These are phyloP conservation scores for Dryas drummondii DNA, from an alignment of 306 rosid genomes.

Conservation along the genomic window DNA sequence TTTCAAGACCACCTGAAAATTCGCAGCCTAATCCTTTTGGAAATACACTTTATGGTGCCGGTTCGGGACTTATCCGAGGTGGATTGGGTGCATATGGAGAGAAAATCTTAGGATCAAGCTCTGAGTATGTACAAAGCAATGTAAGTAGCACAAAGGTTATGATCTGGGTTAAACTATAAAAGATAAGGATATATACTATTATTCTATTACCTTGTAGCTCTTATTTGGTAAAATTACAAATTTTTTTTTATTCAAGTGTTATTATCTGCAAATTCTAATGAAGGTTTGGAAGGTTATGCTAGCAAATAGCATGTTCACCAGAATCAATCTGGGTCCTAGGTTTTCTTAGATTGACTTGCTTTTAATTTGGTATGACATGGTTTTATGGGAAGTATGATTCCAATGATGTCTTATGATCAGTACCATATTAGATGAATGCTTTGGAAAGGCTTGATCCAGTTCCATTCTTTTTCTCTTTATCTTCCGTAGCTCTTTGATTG, in stretches of 20 bases:
- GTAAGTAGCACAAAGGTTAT: constrained; percentile 44
- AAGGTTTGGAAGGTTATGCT: not conserved
- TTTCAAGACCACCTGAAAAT: constrained; percentile 41
- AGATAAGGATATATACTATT: not conserved
- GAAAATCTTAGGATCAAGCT: constrained; percentile 85
- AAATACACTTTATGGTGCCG: constrained; percentile 81
- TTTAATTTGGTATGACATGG: not conserved
- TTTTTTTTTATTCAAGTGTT: not conserved
- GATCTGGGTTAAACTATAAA: not conserved
- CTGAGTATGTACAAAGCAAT: constrained; percentile 98
- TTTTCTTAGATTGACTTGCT: not conserved
- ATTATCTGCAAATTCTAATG: not conserved
- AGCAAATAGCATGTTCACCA: not conserved
- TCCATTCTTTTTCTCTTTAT: not conserved
- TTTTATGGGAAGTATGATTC: no score
- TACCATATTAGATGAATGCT: not conserved
- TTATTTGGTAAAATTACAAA: not conserved
- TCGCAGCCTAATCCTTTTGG: constrained; percentile 86
- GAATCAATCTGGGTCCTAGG: not conserved
- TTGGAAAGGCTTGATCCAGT: not conserved
- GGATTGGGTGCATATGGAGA: constrained; percentile 98
- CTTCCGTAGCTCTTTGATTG: not conserved
- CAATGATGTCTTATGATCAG: not conserved
- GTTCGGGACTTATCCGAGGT: constrained; percentile 93
- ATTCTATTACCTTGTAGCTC: no score